Base-by-base conservation (phyloP, 305 asterid genomes). In the Fraxinus xanthoxyloides region DNA sequence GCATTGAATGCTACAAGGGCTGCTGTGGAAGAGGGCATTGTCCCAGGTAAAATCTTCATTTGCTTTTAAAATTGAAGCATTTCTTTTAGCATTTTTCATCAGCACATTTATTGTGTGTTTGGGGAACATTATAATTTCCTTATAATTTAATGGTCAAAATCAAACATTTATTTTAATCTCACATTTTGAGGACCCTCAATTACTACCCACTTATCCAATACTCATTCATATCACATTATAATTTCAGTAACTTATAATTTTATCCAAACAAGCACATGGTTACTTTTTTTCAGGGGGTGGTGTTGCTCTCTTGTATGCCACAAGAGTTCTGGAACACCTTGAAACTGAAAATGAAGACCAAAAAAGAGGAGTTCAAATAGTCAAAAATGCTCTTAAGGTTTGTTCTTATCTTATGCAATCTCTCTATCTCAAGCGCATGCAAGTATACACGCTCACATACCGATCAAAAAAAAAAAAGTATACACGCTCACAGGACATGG, bases 1-100 rank as follows among this genome's bases (percentile, higher is more conserved):
- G 98, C 98, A 86, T 87, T 94, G 32, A 94, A 94, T 89, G 97
- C 98, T 74, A 93, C 97, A 30, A 88, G 94, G 85, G 98, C 98
- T 78, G 98, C 98, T 74, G 91, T 94, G 78, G 97, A 92, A 89
- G 98, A 94, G 88, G 98, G 97, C 86, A 91, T 92, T 86, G 93
- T 93, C 81, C 96, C 97, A 79, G 98, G 98, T 93, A 81, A 72
- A 61, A 5, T 75, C 76, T 70, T 34, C 73, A 23, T 61, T 74
- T 79, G 21, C n/a, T 56, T 82, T 61, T 67, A 34, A 74, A 31
- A 35, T 73, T 56, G 75, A 75, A 75, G n/a, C 36, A 8, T 21
- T 59, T 21, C 38, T 56, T 84, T 82, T 77, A 8, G 10, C 77
- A 38, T 13, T 72, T 48, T 54, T 28, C 59, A 67, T 70, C 32